phyloP scores from a whole-genome alignment of 1,284 basidiomycete species.

The Trametes versicolor region DNA sequence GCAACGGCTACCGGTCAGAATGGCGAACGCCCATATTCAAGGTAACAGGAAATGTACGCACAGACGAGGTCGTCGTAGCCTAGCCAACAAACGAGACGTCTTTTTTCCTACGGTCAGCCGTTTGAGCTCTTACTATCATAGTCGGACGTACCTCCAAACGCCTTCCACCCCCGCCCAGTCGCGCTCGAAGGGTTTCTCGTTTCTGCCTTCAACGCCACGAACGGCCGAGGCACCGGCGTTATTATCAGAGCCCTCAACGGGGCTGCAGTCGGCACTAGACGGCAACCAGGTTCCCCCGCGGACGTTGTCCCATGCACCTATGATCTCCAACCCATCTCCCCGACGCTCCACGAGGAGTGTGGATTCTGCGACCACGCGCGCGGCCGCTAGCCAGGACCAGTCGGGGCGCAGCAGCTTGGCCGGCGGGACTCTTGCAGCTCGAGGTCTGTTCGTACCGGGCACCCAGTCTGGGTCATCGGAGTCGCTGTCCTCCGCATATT shows the following conservation, averaged over 20 bases:
- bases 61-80: constrained; percentile 63
- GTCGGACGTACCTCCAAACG: neutral
- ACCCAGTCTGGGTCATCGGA: constrained; percentile 22
- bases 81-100: constrained; percentile 63
- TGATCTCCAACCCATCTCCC: constrained; percentile 34
- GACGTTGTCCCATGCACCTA: constrained; percentile 2
- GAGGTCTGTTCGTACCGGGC: neutral
- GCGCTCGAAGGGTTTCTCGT: neutral
- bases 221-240: too few relatives aligned
- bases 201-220: neutral
- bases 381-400: constrained; percentile 40
- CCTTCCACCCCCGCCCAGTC: neutral
- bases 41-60: constrained; percentile 42
- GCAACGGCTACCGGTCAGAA: neutral
- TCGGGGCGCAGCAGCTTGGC: neutral
- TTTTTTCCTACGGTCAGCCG: constrained; percentile 47
- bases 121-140: neutral
- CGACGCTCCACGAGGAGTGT: constrained; percentile 35
- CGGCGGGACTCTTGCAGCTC: neutral
- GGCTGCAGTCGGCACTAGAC: neutral
- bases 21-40: neutral
- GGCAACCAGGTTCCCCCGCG: neutral
- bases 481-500: neutral
- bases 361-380: constrained; percentile 41
- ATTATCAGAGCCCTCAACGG: too few relatives aligned